Evolutionary conservation across 768 basidiomycete species (phyloP), one percentile per base, ranked within the genome.

Genomic region (Daedaleopsis sinensis): DNA sequence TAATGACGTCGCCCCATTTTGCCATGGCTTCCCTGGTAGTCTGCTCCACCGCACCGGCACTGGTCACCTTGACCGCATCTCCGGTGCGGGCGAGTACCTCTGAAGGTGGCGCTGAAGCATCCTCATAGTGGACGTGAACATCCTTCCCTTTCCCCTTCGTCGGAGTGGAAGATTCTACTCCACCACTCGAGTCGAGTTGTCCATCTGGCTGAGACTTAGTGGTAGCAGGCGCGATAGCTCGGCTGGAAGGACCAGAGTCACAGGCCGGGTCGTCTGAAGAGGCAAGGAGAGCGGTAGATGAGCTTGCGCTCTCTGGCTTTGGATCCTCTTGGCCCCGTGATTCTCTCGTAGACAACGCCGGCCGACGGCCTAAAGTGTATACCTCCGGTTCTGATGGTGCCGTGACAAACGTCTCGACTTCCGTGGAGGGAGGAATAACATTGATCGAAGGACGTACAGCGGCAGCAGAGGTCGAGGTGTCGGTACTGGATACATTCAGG

Each of bases 31-130:
- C 67, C 8, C 52, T 54, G 36, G 48, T 61, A 4, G 64, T 64
- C 35, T 65, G 63, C 39, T 73, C 71, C 16, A 79, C 81, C 0
- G 87, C 86, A 46, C 84, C 87, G 15, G 88, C 86, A 67, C 88
- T 93, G 0, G 87, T 89, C 13, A 77, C 82, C 6, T 81, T 80
- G 0, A 88, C 78, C 4, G 83, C 82, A 19, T 76, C 76, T 11
- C 83, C 82, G 1, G 80, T 79, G 52, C 93, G 78, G 35, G 82
- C 78, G 27, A 96, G 79, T 5, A 96, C 93, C 59, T 85, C 83
- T 9, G 70, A 66, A 0, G 92, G 90, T 24, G 87, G 77, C 0
- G 76, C 87, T 1, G 84, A 81, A 39, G 78, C 36, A 13, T 67
- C 67, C 23, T 72, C 74, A 47, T 69, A 72, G 65, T 71, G 61